Evolutionary conservation across 2,329 filamentous ascomycete genomes (phyloP).

Genomic region (Colletotrichum theobromicola): DNA sequence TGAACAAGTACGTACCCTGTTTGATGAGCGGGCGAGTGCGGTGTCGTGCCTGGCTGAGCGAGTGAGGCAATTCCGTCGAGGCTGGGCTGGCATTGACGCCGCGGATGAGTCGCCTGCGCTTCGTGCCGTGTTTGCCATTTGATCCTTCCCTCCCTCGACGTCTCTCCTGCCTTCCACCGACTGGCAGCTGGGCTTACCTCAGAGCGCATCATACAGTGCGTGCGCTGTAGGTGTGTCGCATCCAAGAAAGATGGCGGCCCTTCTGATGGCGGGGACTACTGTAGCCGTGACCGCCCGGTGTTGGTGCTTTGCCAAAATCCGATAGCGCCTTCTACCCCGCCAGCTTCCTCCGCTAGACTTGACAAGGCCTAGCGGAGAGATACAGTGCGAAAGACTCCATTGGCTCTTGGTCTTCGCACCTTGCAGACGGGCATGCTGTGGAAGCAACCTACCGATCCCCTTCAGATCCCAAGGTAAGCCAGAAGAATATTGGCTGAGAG

Average conservation of each 20-base stretch:
- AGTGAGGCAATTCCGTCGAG: not conserved
- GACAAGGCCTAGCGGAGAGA: not conserved
- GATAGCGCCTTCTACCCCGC: not conserved
- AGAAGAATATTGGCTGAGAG: not conserved
- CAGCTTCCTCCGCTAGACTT: not conserved
- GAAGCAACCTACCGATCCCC: constrained; percentile 4
- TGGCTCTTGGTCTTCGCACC: not conserved
- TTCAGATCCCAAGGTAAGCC: too few species aligned
- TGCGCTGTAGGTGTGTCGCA: not conserved
- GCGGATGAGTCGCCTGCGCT: not conserved
- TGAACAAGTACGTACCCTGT: not conserved
- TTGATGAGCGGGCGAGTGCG: not conserved
- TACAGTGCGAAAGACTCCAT: not conserved
- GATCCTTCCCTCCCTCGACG: not conserved
- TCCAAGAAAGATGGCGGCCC: not conserved
- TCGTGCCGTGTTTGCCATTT: not conserved
- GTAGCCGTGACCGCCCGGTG: not conserved
- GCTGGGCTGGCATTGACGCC: not conserved
- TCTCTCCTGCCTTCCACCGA: not conserved
- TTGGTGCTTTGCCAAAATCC: not conserved
- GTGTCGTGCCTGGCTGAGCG: not conserved
- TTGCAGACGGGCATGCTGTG: not conserved
- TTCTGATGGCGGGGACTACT: not conserved
- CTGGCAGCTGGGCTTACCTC: not conserved
- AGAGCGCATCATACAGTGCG: not conserved